phyloP scores from a whole-genome alignment of 2,329 filamentous ascomycete species.

The Verticillium longisporum region DNA sequence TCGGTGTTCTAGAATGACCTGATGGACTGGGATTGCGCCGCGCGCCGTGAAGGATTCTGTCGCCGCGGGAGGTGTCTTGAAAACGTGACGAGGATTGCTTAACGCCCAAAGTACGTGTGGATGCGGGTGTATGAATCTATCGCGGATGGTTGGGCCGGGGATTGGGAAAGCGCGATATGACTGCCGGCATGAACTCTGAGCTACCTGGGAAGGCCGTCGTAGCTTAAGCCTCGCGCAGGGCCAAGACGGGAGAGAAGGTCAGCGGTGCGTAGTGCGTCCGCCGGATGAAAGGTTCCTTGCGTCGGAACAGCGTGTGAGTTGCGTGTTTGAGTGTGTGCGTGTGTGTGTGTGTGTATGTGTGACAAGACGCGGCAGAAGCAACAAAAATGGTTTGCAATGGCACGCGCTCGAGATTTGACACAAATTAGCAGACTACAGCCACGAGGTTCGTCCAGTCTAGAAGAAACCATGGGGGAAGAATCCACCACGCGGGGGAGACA shows the following conservation, averaged over 20 bases:
- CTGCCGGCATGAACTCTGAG: not conserved
- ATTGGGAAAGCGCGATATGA: not conserved
- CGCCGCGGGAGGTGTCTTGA: too few species aligned
- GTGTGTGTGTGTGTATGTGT: too few species aligned
- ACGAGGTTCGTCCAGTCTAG: not conserved
- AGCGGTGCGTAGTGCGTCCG: not conserved
- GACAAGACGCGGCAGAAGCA: not conserved
- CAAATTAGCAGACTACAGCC: not conserved
- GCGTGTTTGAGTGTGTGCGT: too few species aligned
- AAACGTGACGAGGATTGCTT: too few species aligned
- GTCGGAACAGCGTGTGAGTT: not conserved
- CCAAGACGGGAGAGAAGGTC: not conserved
- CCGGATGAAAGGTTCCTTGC: not conserved
- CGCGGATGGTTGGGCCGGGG: too few species aligned
- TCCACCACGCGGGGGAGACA: not conserved
- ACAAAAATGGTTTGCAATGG: not conserved
- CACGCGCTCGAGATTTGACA: not conserved
- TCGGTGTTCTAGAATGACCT: not conserved
- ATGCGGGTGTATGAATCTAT: not conserved
- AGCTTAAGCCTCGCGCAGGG: not conserved
- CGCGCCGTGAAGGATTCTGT: too few species aligned
- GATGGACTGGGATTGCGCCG: too few species aligned
- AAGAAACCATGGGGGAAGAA: not conserved
- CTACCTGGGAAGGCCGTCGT: not conserved
- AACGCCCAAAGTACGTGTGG: too few species aligned